phyloP scores from a whole-genome alignment of 2,329 filamentous ascomycete species.

The Hypoxylon sp. region DNA sequence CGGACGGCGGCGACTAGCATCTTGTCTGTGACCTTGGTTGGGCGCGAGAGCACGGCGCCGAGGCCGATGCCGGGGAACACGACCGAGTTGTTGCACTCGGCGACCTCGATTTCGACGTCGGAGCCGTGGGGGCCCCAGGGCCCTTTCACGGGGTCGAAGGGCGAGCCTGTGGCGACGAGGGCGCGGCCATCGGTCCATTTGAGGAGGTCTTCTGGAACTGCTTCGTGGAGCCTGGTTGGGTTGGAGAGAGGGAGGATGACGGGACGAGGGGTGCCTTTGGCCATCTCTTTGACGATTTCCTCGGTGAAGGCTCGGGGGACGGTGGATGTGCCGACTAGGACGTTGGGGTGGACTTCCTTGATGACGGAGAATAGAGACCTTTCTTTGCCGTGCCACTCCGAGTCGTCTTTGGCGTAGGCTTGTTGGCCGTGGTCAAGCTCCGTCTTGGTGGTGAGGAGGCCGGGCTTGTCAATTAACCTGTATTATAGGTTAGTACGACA shows the following conservation, averaged over 20 bases:
- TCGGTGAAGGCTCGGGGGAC: constrained; percentile 82
- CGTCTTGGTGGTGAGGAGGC: constrained; percentile 76
- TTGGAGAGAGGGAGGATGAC: constrained; percentile 87
- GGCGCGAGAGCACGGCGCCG: constrained; percentile 79
- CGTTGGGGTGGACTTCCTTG: constrained; percentile 80
- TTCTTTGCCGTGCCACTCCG: constrained; percentile 73
- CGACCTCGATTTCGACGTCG: constrained; percentile 66
- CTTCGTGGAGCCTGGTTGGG: constrained; percentile 87
- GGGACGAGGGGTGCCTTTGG: constrained; percentile 78
- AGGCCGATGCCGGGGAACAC: constrained; percentile 90
- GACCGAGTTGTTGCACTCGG: constrained; percentile 91
- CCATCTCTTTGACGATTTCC: constrained; percentile 82
- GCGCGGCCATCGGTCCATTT: constrained; percentile 84
- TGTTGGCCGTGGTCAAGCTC: constrained; percentile 77
- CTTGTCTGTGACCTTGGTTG: constrained; percentile 76
- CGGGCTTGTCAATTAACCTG: constrained; percentile 86
- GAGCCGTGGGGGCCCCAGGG: constrained; percentile 66
- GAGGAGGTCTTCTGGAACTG: constrained; percentile 80
- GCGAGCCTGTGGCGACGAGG: constrained; percentile 86
- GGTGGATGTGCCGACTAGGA: constrained; percentile 88
- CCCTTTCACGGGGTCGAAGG: constrained; percentile 80
- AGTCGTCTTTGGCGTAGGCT: constrained; percentile 74
- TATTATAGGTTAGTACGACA: constrained; percentile 9
- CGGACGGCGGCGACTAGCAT: constrained; percentile 87
- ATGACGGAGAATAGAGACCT: constrained; percentile 76